Evolutionary conservation across 371 early-diverging fungal species (phyloP), one percentile per base, ranked within the genome.

Genomic region (Mucor piriformis): DNA sequence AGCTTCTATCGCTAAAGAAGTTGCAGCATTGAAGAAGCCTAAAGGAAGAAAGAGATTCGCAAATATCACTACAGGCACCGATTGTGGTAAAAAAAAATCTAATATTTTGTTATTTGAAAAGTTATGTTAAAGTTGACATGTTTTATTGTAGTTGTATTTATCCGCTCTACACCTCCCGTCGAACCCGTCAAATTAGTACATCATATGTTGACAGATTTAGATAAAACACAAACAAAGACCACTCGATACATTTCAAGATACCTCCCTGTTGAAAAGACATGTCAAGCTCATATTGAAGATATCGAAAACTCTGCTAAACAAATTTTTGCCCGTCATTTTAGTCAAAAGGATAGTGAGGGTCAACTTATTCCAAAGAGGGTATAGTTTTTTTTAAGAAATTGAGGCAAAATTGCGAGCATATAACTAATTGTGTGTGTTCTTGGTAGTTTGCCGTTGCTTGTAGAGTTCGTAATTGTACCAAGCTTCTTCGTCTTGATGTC

Each of bases 391-490:
- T 16, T 40, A n/a, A n/a, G n/a, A n/a, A n/a, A n/a, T n/a, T n/a
- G n/a, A n/a, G n/a, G n/a, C n/a, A n/a, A n/a, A n/a, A n/a, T n/a
- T n/a, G n/a, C n/a, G n/a, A n/a, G n/a, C n/a, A n/a, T n/a, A n/a
- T n/a, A n/a, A n/a, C n/a, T n/a, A n/a, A n/a, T n/a, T n/a, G n/a
- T n/a, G n/a, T n/a, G n/a, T n/a, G n/a, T 57, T 16, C 50, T 38
- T 33, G 0, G 13, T 65, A 92, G 92, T 92, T 83, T 79, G 80
- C 85, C 20, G 73, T 90, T 64, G 77, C 82, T 8, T 82, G 83
- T 50, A 83, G 86, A 61, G 70, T 86, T 11, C 80, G 92, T 16
- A 84, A 87, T 50, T 87, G 85, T 62, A 70, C 76, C 47, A 79
- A 82, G 46, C 57, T 89, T 7, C 76, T 77, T 29, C 79, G 88